Base-by-base conservation (phyloP, 1,284 basidiomycete species). In the Apiotrichum laibachii region DNA sequence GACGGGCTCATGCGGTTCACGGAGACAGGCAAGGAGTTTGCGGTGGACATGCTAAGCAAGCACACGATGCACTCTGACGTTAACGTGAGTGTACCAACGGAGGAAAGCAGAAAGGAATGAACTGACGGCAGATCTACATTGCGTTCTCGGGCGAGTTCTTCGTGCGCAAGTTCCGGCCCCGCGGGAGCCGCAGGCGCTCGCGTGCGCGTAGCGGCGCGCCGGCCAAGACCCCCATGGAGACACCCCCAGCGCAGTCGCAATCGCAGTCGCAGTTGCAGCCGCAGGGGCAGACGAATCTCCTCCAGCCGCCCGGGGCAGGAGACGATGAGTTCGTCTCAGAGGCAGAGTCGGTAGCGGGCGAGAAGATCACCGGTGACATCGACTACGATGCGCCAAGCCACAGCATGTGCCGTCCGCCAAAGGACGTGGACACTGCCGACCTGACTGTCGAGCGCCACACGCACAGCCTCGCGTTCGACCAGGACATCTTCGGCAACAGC, bases 11-110 rank as follows among this genome's bases (percentile, higher is more conserved):
- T 79, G 71, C 68, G 81, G 19, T 83, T 82, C 65, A 81, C 81
- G 55, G 81, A 82, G 76, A 83, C 82, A 1, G 81, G 82, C 1
- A 78, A 80, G 55, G 79, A 82, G 67, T 81, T 82, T 65, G 75
- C 80, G 2, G 80, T 82, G 54, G 79, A 81, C 56, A 69, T 82
- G 57, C 71, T 83, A 37, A 80, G 77, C 68, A 83, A 83, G 63
- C 81, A 82, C 63, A 80, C 79, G n/a, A 82, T 82, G 81, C 82
- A 83, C 66, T 78, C 81, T 35, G 79, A 82, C 63, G 80, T 81
- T 15, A 71, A 80, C n/a, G 71, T 74, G 56, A 68, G 72, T 71
- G 18, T 35, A 13, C 37, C 13, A 10, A 33, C 16, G 21, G 22
- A 5, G 47, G 18, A 22, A 13, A 22, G 31, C 19, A 19, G 22